Percentiles rank a stretch among this genome's conserved stretches.
Conservation (phyloP, 2,329 filamentous ascomycete species). For the Didymella arachidicola region DNA sequence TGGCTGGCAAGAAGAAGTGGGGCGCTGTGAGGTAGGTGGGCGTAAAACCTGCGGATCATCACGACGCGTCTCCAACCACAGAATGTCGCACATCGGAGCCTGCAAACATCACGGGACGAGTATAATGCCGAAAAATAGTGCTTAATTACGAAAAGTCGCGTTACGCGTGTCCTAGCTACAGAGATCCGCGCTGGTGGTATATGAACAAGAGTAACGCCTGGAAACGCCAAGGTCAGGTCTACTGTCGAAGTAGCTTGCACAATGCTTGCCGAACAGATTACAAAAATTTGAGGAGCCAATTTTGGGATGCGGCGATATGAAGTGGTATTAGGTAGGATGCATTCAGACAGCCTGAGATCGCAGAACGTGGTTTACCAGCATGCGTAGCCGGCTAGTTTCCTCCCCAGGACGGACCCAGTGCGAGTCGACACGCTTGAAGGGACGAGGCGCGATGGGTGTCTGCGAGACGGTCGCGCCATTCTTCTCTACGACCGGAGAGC, state of each 20-base stretch:
- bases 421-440: slow-evolving; percentile 29
- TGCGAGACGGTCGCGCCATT: slow-evolving; percentile 15
- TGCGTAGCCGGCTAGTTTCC: slow-evolving; percentile 25
- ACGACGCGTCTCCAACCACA: background rate
- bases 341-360: slow-evolving; percentile 15
- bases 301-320: background rate
- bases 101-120: background rate
- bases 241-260: slow-evolving; percentile 10
- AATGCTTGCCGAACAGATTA: background rate
- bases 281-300: background rate
- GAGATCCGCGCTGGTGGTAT: slow-evolving; percentile 16
- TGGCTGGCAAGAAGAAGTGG: background rate
- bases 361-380: slow-evolving; percentile 16
- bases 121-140: background rate
- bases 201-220: slow-evolving; percentile 4
- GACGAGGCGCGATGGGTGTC: slow-evolving; percentile 20
- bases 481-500: slow-evolving; percentile 27
- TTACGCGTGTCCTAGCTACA: slow-evolving; percentile 18
- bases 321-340: background rate
- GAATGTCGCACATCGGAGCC: background rate
- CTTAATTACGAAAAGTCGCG: slow-evolving; percentile 12
- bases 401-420: slow-evolving; percentile 29
- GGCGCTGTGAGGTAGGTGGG: background rate
- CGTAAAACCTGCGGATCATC: background rate
- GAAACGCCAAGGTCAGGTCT: slow-evolving; percentile 17